A percentile compares a stretch with the other conserved stretches of the same genome.
Conservation (phyloP, 2,329 filamentous ascomycete species). For the Fusarium sulawesiense region DNA sequence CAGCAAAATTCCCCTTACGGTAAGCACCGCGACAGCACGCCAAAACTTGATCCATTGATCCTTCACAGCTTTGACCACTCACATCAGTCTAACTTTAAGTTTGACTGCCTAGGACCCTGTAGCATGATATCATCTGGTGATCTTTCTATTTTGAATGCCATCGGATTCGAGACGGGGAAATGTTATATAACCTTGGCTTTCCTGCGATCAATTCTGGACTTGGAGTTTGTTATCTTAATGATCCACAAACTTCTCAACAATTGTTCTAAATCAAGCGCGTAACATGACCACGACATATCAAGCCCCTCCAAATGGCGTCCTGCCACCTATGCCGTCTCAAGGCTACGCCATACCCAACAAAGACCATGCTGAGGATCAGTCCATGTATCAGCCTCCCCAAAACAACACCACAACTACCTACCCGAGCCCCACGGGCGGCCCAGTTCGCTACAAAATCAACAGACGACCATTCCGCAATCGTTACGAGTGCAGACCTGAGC, state of each 20-base stretch:
- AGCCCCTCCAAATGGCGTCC: neutral
- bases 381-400: neutral
- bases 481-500: neutral
- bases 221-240: too few species aligned
- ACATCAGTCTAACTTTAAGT: too few species aligned
- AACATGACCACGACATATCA: neutral
- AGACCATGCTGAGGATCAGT: too few species aligned
- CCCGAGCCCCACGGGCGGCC: neutral
- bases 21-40: too few species aligned
- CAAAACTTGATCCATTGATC: neutral
- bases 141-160: neutral
- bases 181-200: neutral
- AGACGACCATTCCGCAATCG: neutral
- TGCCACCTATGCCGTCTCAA: neutral
- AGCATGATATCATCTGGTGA: neutral
- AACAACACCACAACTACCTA: too few species aligned
- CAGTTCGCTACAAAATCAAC: neutral
- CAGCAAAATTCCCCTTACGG: too few species aligned
- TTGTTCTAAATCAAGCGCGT: rapidly evolving
- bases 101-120: neutral
- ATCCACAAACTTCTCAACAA: neutral
- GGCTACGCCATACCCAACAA: neutral
- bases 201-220: too few species aligned
- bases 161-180: neutral
- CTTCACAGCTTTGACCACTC: neutral